A percentile compares a stretch with the other conserved stretches of the same genome.
phyloP scores from a whole-genome alignment of 2,329 filamentous ascomycete genomes.

The Lasiodiplodia gonubiensis region DNA sequence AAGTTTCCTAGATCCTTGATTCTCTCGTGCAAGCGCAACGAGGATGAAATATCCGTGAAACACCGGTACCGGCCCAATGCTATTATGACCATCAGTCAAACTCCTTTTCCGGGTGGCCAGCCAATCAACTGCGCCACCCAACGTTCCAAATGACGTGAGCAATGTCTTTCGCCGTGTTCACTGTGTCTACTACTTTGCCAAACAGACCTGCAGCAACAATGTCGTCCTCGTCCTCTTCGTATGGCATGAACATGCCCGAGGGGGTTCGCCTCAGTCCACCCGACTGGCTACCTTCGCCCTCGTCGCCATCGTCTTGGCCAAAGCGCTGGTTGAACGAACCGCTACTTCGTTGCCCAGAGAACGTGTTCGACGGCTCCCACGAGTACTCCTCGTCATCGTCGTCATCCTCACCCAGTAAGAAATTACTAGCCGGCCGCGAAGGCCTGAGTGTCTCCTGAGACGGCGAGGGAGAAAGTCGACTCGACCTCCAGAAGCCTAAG shows the following conservation, averaged over 20 bases:
- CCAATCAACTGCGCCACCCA: constrained; percentile 61
- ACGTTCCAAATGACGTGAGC: constrained; percentile 72
- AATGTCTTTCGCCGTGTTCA: constrained; percentile 69
- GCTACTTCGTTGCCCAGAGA: constrained; percentile 42
- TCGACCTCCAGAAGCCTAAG: constrained; percentile 52
- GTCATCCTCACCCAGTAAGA: constrained; percentile 67
- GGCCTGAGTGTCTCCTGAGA: constrained; percentile 84
- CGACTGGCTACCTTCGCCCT: constrained; percentile 33
- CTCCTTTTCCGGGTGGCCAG: not conserved
- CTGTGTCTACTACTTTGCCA: constrained; percentile 79
- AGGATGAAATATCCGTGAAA: constrained; percentile 28
- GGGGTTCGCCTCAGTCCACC: constrained; percentile 75
- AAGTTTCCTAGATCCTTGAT: constrained; percentile 11
- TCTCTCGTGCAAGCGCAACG: constrained; percentile 22
- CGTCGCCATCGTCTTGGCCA: constrained; percentile 48
- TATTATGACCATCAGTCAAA: constrained; percentile 13
- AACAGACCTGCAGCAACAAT: constrained; percentile 66
- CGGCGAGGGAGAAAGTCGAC: constrained; percentile 70
- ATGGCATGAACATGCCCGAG: constrained; percentile 92
- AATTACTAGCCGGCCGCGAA: constrained; percentile 68
- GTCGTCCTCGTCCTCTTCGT: constrained; percentile 73
- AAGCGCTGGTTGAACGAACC: constrained; percentile 30
- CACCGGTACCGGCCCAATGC: constrained; percentile 29
- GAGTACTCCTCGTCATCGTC: constrained; percentile 53
- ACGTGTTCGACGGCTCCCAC: constrained; percentile 51